Evolutionary conservation across 2,329 filamentous ascomycete species (phyloP), one percentile per base, ranked within the genome.

Genomic region (Monilinia aucupariae): DNA sequence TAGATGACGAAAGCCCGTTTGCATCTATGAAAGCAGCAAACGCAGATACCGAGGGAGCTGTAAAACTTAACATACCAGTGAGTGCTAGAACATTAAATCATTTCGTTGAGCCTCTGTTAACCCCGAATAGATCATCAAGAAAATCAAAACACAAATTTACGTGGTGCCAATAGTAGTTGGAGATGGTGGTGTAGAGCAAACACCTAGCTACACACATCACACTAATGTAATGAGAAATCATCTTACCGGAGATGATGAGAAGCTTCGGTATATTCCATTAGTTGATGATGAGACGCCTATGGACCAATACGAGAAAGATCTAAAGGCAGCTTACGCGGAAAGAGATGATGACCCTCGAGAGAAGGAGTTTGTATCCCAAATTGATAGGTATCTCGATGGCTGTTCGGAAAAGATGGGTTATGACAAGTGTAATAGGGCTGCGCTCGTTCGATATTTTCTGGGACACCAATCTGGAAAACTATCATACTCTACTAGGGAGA

Each of bases 141-240:
- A 66, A 34, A 37, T 20, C 9, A 70, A 65, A 62, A 59, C 22
- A 9, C 56, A 55, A 17, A 67, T 37, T 48, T 63, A 48, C 2
- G 25, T 68, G 27, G 5, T 49, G 20, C 64, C 66, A 37, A 66
- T 60, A 27, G 25, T 32, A n/a, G 54, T 68, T 20, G 47, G 52
- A 6, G 51, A 43, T 45, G 58, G 60, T 20, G 54, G 68, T 48
- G 55, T 64, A 10, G 53, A 67, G 25, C 65, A 65, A 22, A 68
- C 70, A 32, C 71, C 71, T 20, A 68, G 53, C 37, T 72, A 71
- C 34, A 66, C 49, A 20, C 63, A 66, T 25, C 63, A 71, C 54
- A 72, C 66, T 2, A 67, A 64, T 43, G 64, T 71, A 25, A 66
- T 64, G 17, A 66, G 68, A 27, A 73, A 71, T 47, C 66, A 71